Evolutionary conservation across 306 rosid species (phyloP).

Genomic region (Dryas drummondii): DNA sequence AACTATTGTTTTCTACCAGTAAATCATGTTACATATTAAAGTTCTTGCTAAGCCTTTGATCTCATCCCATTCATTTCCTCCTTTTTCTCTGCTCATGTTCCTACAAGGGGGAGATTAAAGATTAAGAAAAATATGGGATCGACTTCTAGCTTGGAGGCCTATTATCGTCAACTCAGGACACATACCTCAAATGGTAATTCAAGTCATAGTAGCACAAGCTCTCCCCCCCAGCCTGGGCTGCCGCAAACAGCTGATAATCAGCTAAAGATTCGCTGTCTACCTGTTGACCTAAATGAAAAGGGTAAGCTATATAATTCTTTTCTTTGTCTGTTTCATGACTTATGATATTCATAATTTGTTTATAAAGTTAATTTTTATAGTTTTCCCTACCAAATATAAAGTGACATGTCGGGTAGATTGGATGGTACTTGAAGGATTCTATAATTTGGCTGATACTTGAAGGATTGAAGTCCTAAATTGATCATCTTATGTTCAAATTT

Average conservation of each 20-base stretch:
- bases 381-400: background rate
- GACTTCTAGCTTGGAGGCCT: conserved; percentile 65
- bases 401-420: background rate
- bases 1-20: conserved; percentile 7
- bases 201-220: conserved; percentile 68
- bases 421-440: background rate
- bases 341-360: background rate
- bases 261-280: conserved; percentile 51
- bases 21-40: conserved; percentile 13
- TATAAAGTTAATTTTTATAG: background rate
- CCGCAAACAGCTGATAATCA: conserved; percentile 62
- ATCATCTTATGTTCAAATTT: background rate
- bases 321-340: conserved; percentile 16
- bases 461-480: background rate
- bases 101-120: conserved; percentile 74
- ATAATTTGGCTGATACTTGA: background rate
- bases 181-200: conserved; percentile 69
- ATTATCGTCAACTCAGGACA: conserved; percentile 57
- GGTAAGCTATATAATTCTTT: conserved; percentile 43
- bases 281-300: conserved; percentile 85
- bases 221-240: conserved; percentile 73
- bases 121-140: conserved; percentile 59
- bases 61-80: conserved; percentile 29
- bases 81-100: conserved; percentile 39
- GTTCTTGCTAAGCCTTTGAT: conserved; percentile 24